A percentile compares a stretch with the other conserved stretches of the same genome.
phyloP scores from a whole-genome alignment of 2,329 filamentous ascomycete genomes.

The Coniosporium tulheliwenetii region DNA sequence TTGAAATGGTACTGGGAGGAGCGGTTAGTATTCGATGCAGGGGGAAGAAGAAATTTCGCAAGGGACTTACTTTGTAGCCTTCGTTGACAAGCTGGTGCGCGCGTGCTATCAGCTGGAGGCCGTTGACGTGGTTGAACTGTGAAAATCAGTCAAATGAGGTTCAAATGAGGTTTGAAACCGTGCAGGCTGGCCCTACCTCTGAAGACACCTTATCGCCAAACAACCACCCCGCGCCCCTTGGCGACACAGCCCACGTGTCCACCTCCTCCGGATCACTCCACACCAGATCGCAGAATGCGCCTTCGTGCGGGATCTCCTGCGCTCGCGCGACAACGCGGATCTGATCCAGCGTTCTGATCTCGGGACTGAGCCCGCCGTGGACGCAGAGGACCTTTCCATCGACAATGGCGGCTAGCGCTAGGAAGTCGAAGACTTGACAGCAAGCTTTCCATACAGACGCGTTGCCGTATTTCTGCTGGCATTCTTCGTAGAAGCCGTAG shows the following conservation, averaged over 20 bases:
- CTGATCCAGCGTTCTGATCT: conserved; percentile 60
- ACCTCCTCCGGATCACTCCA: conserved; percentile 62
- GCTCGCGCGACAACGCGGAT: conserved; percentile 59
- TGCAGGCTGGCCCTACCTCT: conserved; percentile 26
- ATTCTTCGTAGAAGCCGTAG: conserved; percentile 68
- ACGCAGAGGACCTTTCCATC: conserved; percentile 61
- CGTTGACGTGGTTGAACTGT: conserved; percentile 61
- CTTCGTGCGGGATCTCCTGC: conserved; percentile 63
- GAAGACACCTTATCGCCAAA: conserved; percentile 59
- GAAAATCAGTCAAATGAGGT: conserved; percentile 1
- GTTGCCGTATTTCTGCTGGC: conserved; percentile 62
- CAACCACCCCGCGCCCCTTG: conserved; percentile 50
- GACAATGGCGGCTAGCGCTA: conserved; percentile 57
- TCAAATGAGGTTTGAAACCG: conserved; percentile 1
- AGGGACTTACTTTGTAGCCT: conserved; percentile 46
- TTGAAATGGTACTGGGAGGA: conserved; percentile 66
- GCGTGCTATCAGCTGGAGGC: conserved; percentile 53
- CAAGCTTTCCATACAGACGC: conserved; percentile 68
- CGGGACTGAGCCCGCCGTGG: conserved; percentile 55
- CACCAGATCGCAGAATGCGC: conserved; percentile 61
- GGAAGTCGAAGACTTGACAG: conserved; percentile 64
- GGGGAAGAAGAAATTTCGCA: background rate
- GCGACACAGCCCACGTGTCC: conserved; percentile 52
- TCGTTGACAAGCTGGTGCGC: conserved; percentile 65
- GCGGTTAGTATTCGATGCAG: conserved; percentile 11